Percentiles rank a stretch among this genome's conserved stretches.
Conservation (phyloP, 2,329 filamentous ascomycete species). For the Neofusicoccum sp. region DNA sequence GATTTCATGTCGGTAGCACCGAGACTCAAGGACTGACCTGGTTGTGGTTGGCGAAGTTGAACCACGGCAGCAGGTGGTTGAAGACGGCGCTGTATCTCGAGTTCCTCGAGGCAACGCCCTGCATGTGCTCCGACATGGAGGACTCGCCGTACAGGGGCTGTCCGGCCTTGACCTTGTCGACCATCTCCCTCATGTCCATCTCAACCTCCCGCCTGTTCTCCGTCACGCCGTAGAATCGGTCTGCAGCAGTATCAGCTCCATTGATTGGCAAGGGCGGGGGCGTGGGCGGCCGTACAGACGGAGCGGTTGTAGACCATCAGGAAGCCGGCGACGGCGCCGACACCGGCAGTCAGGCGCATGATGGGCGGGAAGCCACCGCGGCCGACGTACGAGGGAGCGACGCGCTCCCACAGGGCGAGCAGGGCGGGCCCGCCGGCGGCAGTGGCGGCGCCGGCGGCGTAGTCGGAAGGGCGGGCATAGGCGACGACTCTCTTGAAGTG, state of each 20-base stretch:
- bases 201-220: slow-evolving; percentile 91
- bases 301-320: slow-evolving; percentile 83
- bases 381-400: slow-evolving; percentile 81
- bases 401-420: slow-evolving; percentile 76
- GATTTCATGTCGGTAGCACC: not conserved
- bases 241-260: slow-evolving; percentile 54
- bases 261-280: slow-evolving; percentile 53
- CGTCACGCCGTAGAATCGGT: slow-evolving; percentile 91
- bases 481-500: slow-evolving; percentile 86
- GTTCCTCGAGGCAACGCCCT: slow-evolving; percentile 89
- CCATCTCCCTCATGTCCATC: slow-evolving; percentile 98
- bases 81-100: slow-evolving; percentile 87
- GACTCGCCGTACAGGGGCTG: slow-evolving; percentile 85
- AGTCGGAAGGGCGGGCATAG: slow-evolving; percentile 86
- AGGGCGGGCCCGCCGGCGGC: slow-evolving; percentile 71
- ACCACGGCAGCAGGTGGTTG: slow-evolving; percentile 85
- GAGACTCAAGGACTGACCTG: slow-evolving; percentile 47
- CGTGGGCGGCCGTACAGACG: slow-evolving; percentile 60
- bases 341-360: slow-evolving; percentile 72
- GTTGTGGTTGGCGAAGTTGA: slow-evolving; percentile 97
- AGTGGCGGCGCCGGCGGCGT: slow-evolving; percentile 65
- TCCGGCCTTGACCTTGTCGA: slow-evolving; percentile 88
- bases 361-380: slow-evolving; percentile 78
- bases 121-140: slow-evolving; percentile 78
- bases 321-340: slow-evolving; percentile 77